Conservation (phyloP, 2,329 filamentous ascomycete genomes). For the Paraconiothyrium brasiliense region DNA sequence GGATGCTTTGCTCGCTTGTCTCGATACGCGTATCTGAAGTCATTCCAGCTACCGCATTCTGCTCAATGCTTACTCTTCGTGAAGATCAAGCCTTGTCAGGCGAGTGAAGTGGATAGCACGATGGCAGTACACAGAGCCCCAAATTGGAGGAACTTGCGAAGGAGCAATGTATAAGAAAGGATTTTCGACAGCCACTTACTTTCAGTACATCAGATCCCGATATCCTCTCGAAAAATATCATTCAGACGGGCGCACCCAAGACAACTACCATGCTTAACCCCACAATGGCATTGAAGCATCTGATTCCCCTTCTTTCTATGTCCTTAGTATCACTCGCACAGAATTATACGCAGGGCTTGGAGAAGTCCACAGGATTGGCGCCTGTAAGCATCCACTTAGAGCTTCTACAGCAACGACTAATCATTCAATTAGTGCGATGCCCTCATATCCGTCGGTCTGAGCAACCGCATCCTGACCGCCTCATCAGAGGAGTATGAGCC, state of each 20-base stretch:
- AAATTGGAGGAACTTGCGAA: not conserved
- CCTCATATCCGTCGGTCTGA: constrained; percentile 17
- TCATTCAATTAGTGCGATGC: constrained; percentile 20
- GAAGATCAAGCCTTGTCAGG: not conserved
- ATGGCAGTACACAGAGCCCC: not conserved
- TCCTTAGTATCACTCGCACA: not conserved
- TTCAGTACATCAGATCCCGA: not conserved
- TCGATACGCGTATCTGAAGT: not conserved
- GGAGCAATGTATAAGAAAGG: not conserved
- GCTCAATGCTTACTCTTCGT: not conserved
- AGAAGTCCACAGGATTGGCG: not conserved
- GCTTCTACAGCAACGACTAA: not conserved
- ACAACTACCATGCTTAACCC: not conserved
- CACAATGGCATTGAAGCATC: not conserved
- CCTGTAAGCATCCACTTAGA: not conserved
- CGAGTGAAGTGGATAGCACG: not conserved
- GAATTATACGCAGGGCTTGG: not conserved
- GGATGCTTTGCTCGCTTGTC: not conserved
- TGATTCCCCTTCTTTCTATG: not conserved
- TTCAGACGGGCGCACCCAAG: too few relatives aligned
- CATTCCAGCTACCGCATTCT: not conserved
- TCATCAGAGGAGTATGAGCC: constrained; percentile 20
- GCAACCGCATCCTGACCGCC: constrained; percentile 18
- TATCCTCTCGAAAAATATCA: too few relatives aligned
- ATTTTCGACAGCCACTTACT: not conserved